These are phyloP conservation scores for Trematosphaeria pertusa DNA, from an alignment of 2,329 filamentous ascomycete species.

Conservation along the genomic window DNA sequence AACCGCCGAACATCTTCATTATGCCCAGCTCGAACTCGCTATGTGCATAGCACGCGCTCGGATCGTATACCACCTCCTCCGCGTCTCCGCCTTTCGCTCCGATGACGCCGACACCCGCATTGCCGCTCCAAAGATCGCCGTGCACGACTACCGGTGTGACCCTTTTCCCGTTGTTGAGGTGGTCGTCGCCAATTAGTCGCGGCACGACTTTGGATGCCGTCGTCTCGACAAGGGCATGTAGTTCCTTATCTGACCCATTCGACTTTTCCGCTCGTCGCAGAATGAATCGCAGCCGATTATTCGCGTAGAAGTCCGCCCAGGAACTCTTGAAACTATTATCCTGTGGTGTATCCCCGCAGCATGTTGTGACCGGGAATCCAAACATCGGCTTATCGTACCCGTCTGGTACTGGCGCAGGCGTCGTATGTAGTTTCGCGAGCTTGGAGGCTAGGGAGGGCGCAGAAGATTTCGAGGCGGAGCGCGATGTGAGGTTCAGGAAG, in stretches of 20 bases:
- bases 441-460: constrained; percentile 71
- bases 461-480: constrained; percentile 32
- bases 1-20: constrained; percentile 96
- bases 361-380: constrained; percentile 84
- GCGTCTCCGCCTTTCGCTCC: constrained; percentile 62
- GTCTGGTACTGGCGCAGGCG: constrained; percentile 70
- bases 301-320: constrained; percentile 87
- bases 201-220: constrained; percentile 74
- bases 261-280: constrained; percentile 62
- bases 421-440: constrained; percentile 79
- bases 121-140: constrained; percentile 94
- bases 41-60: constrained; percentile 82
- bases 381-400: constrained; percentile 70
- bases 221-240: constrained; percentile 69
- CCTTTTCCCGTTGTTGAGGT: constrained; percentile 65
- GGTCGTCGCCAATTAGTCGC: constrained; percentile 72
- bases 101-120: constrained; percentile 73
- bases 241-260: constrained; percentile 69
- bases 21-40: constrained; percentile 91
- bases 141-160: constrained; percentile 84
- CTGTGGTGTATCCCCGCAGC: constrained; percentile 84
- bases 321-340: constrained; percentile 74
- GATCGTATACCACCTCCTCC: constrained; percentile 84
- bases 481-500: constrained; percentile 68
- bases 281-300: constrained; percentile 74